Base-by-base conservation (phyloP, 148 eudicot species). In the Talinum fruticosum region DNA sequence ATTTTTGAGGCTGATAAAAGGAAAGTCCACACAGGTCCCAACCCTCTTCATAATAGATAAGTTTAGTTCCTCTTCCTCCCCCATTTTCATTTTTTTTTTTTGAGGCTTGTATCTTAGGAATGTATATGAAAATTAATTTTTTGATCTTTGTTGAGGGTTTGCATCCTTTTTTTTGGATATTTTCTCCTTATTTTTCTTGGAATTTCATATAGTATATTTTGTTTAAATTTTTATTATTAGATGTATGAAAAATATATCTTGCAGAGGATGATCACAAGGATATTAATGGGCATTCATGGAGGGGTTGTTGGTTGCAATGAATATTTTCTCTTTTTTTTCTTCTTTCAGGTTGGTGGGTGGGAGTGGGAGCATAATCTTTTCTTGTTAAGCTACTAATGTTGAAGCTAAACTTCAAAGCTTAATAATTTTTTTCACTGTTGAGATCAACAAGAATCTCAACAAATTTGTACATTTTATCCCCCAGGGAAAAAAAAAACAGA, bases 11-110 rank as follows among this genome's bases (percentile, higher is more conserved):
- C 71, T 82, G 90, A 91, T 72, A 88, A 85, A 84, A 93, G 97
- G 67, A 93, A 80, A 87, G 88, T 93, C 79, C 83, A 88, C 79
- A 91, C 98, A 30, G 98, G 98, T 79, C 96, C 98, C 64, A 93
- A 93, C 80, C 98, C 98, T 76, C 89, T 93, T 41, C 98, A 93
- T 87, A 93, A 93, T 86, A 86, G 96, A 86, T 93, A 86, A 89
- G 87, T 83, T 76, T 69, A 44, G 74, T 73, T 66, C 23, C 10
- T 70, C 45, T 21, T 37, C 37, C 14, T 29, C n/a, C 8, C 61
- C 16, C 61, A 37, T 38, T 57, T 57, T 65, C 19, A 45, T 38
- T 62, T 28, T 62, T 62, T n/a, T 62, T 28, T 15, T 7, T 14
- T 8, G 73, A 10, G 49, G 24, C 12, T 41, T 61, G 57, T 62